phyloP scores from a whole-genome alignment of 306 rosid genomes.

The Quillaja saponaria region DNA sequence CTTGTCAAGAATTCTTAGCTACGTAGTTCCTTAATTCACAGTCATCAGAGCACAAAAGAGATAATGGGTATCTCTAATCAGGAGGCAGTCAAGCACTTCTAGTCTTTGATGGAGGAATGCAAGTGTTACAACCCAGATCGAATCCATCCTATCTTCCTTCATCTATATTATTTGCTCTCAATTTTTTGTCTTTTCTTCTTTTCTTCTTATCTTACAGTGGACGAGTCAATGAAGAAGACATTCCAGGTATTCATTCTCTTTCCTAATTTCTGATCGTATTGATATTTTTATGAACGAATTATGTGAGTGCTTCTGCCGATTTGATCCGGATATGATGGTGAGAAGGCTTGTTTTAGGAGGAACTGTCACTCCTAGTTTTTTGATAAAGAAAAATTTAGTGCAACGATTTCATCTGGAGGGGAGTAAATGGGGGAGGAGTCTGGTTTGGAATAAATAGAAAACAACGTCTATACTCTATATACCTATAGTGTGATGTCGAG shows the following conservation, averaged over 20 bases:
- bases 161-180: not conserved
- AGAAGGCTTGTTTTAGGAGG: too few species aligned
- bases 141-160: conserved; percentile 10
- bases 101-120: conserved; percentile 49
- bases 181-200: not conserved
- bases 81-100: conserved; percentile 55
- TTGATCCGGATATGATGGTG: too few species aligned
- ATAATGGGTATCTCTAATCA: conserved; percentile 53
- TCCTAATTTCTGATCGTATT: conserved; percentile 1
- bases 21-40: not conserved
- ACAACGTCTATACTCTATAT: too few species aligned
- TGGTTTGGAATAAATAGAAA: too few species aligned
- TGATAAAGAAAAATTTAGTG: too few species aligned
- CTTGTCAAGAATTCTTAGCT: conserved; percentile 1
- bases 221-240: conserved; percentile 44
- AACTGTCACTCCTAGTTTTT: too few species aligned
- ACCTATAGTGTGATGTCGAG: too few species aligned
- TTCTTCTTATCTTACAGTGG: conserved; percentile 35
- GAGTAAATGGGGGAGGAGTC: too few species aligned
- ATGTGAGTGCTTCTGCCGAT: too few species aligned
- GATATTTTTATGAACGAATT: conserved; percentile 31
- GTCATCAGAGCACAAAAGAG: conserved; percentile 7
- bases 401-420: too few species aligned
- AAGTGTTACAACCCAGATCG: conserved; percentile 5
- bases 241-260: conserved; percentile 42